A percentile compares a stretch with the other conserved stretches of the same genome.
phyloP scores from a whole-genome alignment of 495 filamentous ascomycete species.

The Hypomontagnella monticulosa region DNA sequence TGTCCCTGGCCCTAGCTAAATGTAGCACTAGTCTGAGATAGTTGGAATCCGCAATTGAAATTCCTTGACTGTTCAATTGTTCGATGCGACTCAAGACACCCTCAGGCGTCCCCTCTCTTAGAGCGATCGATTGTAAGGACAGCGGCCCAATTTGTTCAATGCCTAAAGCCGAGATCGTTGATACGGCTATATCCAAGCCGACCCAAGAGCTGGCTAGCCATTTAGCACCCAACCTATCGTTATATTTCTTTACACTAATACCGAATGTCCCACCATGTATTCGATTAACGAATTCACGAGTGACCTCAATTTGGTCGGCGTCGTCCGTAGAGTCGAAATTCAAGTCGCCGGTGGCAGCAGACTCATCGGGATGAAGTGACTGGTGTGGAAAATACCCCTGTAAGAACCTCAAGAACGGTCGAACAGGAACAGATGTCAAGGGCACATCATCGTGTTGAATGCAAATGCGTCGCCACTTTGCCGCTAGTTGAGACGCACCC shows the following conservation, averaged over 20 bases:
- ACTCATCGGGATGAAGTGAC: slow-evolving; percentile 28
- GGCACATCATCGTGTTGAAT: slow-evolving; percentile 48
- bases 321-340: slow-evolving; percentile 24
- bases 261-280: slow-evolving; percentile 57
- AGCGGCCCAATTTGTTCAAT: slow-evolving; percentile 74
- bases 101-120: slow-evolving; percentile 63
- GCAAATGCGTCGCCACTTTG: slow-evolving; percentile 65
- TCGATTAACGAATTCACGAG: slow-evolving; percentile 54
- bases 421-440: slow-evolving; percentile 25
- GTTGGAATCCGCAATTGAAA: slow-evolving; percentile 65
- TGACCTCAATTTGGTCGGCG: slow-evolving; percentile 25
- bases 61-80: slow-evolving; percentile 64
- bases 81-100: slow-evolving; percentile 65
- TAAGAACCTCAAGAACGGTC: slow-evolving; percentile 50
- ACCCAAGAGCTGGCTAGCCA: slow-evolving; percentile 77
- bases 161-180: slow-evolving; percentile 70
- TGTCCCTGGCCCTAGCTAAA: slow-evolving; percentile 64
- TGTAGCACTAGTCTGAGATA: slow-evolving; percentile 68
- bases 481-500: slow-evolving; percentile 60
- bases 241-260: slow-evolving; percentile 60
- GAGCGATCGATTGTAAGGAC: slow-evolving; percentile 74
- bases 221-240: slow-evolving; percentile 73
- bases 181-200: slow-evolving; percentile 70
- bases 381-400: slow-evolving; percentile 44
- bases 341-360: slow-evolving; percentile 11